Evolutionary conservation across 495 filamentous ascomycete species (phyloP).

Genomic region (Aspergillus bertholletiae): DNA sequence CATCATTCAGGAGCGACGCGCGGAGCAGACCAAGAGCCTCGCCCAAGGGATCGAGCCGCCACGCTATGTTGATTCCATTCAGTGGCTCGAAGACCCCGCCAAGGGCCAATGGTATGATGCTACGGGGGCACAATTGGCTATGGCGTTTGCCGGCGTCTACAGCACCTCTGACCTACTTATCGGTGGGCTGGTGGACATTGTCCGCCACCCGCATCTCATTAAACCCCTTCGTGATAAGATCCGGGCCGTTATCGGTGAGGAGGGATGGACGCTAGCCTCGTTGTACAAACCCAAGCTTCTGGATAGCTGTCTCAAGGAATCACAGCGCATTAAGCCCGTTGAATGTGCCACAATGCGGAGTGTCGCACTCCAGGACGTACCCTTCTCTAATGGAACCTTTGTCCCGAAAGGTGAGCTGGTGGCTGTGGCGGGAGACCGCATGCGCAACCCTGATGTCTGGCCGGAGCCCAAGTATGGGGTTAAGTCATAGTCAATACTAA

Average conservation of each 20-base stretch:
- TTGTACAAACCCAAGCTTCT: neutral
- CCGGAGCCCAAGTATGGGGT: no score
- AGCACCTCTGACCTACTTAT: slow-evolving; percentile 5
- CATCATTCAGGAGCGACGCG: slow-evolving; percentile 14
- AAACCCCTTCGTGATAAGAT: neutral
- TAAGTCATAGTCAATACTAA: no score
- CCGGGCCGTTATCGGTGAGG: neutral
- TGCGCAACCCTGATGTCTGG: no score
- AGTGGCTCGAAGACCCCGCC: slow-evolving; percentile 23
- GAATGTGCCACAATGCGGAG: no score
- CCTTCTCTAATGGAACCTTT: no score
- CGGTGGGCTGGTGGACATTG: neutral
- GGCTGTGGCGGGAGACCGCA: no score
- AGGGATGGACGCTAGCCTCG: neutral
- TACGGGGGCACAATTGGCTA: slow-evolving; percentile 12
- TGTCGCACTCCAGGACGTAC: no score
- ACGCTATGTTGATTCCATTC: slow-evolving; percentile 16
- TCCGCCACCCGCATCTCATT: neutral
- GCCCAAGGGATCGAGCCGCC: neutral
- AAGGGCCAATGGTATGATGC: slow-evolving; percentile 16
- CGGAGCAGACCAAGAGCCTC: slow-evolving; percentile 6
- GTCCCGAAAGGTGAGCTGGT: no score
- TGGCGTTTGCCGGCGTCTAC: slow-evolving; percentile 29
- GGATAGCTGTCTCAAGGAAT: neutral
- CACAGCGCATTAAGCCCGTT: neutral